These are phyloP conservation scores for Neurospora sp. DNA, from an alignment of 2,329 filamentous ascomycete species.

Conservation along the genomic window DNA sequence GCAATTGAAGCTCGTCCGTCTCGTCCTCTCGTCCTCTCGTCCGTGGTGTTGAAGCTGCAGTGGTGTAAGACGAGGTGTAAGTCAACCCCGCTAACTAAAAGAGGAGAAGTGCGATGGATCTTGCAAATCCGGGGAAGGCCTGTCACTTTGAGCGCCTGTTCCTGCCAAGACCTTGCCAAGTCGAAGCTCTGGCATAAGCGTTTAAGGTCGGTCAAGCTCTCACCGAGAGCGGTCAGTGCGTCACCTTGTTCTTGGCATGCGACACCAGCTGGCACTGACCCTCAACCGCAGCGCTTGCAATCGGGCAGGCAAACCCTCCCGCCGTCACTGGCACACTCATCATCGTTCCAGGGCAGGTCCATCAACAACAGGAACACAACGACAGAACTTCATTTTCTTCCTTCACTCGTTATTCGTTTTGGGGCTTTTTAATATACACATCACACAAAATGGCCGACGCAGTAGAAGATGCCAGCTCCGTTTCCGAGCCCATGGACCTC, in stretches of 20 bases:
- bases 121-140: not conserved
- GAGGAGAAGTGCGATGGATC: not conserved
- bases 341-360: not conserved
- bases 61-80: not conserved
- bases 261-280: not conserved
- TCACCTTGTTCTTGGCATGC: not conserved
- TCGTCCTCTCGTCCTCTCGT: not conserved
- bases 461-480: constrained; percentile 61
- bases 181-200: not conserved
- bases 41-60: too few relatives aligned
- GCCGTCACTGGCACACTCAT: not conserved
- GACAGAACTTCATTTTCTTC: not conserved
- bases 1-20: not conserved
- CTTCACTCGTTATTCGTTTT: not conserved
- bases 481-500: constrained; percentile 88
- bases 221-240: not conserved
- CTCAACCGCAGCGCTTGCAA: not conserved
- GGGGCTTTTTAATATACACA: not conserved
- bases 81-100: not conserved
- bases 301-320: not conserved
- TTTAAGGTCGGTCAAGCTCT: not conserved
- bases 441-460: constrained; percentile 74
- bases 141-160: not conserved
- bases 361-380: not conserved
- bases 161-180: not conserved